Conservation (phyloP, 306 rosid species). For the Clitoria ternatea region DNA sequence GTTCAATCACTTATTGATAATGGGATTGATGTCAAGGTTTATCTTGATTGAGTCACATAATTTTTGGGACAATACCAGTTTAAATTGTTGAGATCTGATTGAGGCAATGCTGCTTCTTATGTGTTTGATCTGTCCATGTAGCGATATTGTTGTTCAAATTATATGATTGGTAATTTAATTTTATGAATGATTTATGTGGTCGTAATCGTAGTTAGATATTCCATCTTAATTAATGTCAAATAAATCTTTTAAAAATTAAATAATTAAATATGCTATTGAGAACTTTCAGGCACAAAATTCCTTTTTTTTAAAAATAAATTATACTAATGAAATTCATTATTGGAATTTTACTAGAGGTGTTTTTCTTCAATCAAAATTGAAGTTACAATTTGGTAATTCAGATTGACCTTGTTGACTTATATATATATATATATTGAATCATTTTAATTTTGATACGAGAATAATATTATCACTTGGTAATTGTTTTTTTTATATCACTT, state of each 20-base stretch:
- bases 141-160: neutral
- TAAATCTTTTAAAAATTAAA: neutral
- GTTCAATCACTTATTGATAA: slow-evolving; percentile 92
- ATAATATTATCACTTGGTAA: too few species aligned
- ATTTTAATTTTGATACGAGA: too few species aligned
- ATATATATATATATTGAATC: too few species aligned
- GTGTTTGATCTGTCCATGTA: slow-evolving; percentile 14
- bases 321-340: too few species aligned
- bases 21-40: slow-evolving; percentile 87
- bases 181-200: neutral
- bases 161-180: neutral
- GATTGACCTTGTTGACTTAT: too few species aligned
- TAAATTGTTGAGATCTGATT: neutral
- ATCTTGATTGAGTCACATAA: slow-evolving; percentile 52
- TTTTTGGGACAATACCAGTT: neutral
- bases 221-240: neutral
- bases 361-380: too few species aligned
- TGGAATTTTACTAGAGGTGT: too few species aligned
- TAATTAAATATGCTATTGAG: too few species aligned
- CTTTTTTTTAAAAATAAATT: too few species aligned
- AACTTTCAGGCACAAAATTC: too few species aligned
- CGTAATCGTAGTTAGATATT: neutral
- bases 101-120: neutral
- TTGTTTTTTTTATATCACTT: too few species aligned
- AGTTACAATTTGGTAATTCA: too few species aligned